Base-by-base conservation (phyloP, 2,329 filamentous ascomycete genomes). In the Aquanectria penicillioides region DNA sequence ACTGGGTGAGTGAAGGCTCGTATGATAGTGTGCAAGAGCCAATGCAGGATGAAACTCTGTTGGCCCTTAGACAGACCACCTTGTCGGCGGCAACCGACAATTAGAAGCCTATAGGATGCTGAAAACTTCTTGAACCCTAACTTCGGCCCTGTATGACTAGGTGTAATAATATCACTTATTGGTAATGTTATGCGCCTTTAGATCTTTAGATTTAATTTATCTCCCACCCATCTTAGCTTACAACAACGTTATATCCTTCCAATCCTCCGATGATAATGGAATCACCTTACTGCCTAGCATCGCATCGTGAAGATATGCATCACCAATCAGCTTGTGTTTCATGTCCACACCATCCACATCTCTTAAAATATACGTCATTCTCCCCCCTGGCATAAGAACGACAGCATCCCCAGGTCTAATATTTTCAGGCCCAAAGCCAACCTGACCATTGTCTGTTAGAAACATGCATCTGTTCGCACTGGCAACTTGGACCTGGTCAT, bases 341-440 rank as follows among this genome's bases (percentile, higher is more conserved):
- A 11, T 15, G 31, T 34, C 31, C n/a, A n/a, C 11, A 11, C 6
- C 36, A 3, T 38, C 18, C 4, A n/a, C 26, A 15, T 26, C 12
- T 22, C 41, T n/a, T 28, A 46, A 11, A 15, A 58, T 13, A 48
- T 43, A 63, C 0, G 48, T 37, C 8, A 63, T 23, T 4, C 49
- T 58, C 6, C 49, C 49, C 0, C 53, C 58, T 5, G 38, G 38
- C 8, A 54, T 3, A 6, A 61, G 9, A 0, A 26, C 4, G 3
- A 55, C 10, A 7, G 11, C 11, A 26, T 55, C 49, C 3, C 28
- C 40, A 3, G 11, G 11, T 15, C n/a, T 3, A 0, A 20, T 6
- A 3, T 2, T 1, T 2, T 54, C 60, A 0, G 52, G 57, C 3
- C 52, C 57, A 20, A 61, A 58, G 0, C 41, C 60, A 2, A 58